These are phyloP conservation scores for Annulohypoxylon maeteangense DNA, from an alignment of 495 filamentous ascomycete species.

Conservation along the genomic window DNA sequence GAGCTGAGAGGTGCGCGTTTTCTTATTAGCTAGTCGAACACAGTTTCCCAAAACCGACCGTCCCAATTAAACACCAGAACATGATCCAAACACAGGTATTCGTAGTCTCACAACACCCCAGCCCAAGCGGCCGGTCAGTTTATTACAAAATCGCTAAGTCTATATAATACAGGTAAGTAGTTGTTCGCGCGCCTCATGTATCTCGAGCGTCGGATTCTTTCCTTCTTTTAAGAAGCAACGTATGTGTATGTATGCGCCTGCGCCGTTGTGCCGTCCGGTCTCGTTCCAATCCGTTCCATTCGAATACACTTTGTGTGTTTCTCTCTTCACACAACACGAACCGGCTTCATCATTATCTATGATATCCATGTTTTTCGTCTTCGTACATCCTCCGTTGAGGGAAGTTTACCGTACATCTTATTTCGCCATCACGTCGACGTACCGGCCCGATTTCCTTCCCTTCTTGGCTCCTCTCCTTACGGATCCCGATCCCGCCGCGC, in stretches of 20 bases:
- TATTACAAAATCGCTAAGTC: constrained; percentile 48
- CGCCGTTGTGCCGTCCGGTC: constrained; percentile 2
- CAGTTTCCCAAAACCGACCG: too few species aligned
- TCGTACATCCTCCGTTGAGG: neutral
- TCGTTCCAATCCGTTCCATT: neutral
- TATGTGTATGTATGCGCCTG: neutral
- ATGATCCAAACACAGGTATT: neutral
- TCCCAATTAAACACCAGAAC: neutral
- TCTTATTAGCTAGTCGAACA: neutral
- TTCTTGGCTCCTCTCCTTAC: constrained; percentile 68
- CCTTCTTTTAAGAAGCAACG: neutral
- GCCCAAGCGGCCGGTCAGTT: neutral
- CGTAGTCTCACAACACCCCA: neutral
- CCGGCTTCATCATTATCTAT: constrained; percentile 16
- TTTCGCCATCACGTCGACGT: constrained; percentile 92
- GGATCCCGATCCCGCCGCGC: constrained; percentile 72
- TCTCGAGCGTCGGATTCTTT: constrained; percentile 1
- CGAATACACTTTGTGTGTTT: neutral
- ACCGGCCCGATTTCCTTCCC: constrained; percentile 81
- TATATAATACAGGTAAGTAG: constrained; percentile 45
- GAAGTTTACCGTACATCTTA: constrained; percentile 25
- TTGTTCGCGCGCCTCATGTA: neutral
- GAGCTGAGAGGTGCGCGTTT: neutral
- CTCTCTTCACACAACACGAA: neutral
- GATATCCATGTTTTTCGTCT: constrained; percentile 11